Evolutionary conservation across 2,329 filamentous ascomycete species (phyloP), one percentile per base, ranked within the genome.

Genomic region (Fusarium sp.): DNA sequence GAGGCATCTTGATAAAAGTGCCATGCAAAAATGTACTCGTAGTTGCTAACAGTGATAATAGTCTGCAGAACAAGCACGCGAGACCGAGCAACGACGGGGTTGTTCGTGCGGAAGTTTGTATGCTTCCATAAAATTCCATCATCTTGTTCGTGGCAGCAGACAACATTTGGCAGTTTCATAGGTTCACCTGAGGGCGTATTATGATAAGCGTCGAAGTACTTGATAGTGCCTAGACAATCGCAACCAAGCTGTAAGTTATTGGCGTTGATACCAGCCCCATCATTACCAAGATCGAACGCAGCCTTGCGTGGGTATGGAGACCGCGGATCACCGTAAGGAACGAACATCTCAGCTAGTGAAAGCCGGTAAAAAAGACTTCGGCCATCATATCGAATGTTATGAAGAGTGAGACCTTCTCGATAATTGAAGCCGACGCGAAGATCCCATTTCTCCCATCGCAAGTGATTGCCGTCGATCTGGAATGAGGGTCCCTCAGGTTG

Each of bases 271-370:
- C 90, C 90, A 6, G 87, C 86, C 5, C 89, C 90, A 25, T 86
- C 88, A 52, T 91, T 88, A 3, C 90, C 90, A 51, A 92, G 85
- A 66, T 93, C 90, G 62, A 93, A 92, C 0, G 90, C 90, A 12
- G 86, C 86, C 74, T 92, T 92, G 30, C 89, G 83, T 14, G 88
- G 87, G 73, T 69, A 91, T 0, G 89, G 89, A 4, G 82, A 79
- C 4, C 72, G 62, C 3, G 72, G 70, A n/a, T 74, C 89, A 1
- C 83, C 88, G 59, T 91, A 92, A 0, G 88, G 88, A 0, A 90
- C 88, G 9, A 85, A 85, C 90, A 92, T 92, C 75, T 92, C 90
- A 48, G 84, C 85, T 30, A 92, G 80, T 13, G 85, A 86, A 23
- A 92, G 77, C 0, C 90, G 84, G 75, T 92, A 89, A 73, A 92